Base-by-base conservation (phyloP, 306 rosid genomes). In the Prunus kanzakura region DNA sequence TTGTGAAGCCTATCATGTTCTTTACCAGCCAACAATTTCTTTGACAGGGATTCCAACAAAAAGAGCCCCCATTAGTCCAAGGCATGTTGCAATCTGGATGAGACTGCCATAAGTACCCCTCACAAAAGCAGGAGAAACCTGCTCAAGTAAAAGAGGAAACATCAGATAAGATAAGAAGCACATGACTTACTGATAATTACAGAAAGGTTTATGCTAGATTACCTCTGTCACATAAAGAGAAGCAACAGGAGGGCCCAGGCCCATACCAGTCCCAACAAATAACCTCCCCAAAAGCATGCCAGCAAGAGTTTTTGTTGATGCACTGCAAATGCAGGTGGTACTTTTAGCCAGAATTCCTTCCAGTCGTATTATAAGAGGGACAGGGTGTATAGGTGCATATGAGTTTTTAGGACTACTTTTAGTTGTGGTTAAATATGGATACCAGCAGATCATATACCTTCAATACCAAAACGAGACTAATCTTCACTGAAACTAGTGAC, bases 221-320 rank as follows among this genome's bases (percentile, higher is more conserved):
- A 95, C 98, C 98, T 95, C 98, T 3, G 97, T 74, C 71, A 95
- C 88, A 68, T 95, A 95, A 80, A 95, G 90, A 84, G 97, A 72
- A 63, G 93, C 90, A 80, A 89, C 91, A 65, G 97, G 83, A 81
- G 98, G 98, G 35, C 96, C 97, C 54, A 95, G 77, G 52, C 97
- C 98, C 92, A 95, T 77, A 84, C 98, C 98, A 71, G 91, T 79
- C 78, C 98, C 98, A 86, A 95, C 98, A 90, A 95, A 67, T 69
- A 95, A 74, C 83, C 98, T 87, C 69, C 97, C 97, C 72, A 95
- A 79, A 77, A 95, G 98, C 98, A 95, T 95, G 57, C 98, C 97
- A 63, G 86, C 84, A 77, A 95, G 77, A 78, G 93, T 95, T 85
- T 89, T 92, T 85, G 97, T 76, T 64, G 87, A 88, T 22, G 98